Evolutionary conservation across 2,329 filamentous ascomycete genomes (phyloP).

Genomic region (Scedosporium aurantiacum): DNA sequence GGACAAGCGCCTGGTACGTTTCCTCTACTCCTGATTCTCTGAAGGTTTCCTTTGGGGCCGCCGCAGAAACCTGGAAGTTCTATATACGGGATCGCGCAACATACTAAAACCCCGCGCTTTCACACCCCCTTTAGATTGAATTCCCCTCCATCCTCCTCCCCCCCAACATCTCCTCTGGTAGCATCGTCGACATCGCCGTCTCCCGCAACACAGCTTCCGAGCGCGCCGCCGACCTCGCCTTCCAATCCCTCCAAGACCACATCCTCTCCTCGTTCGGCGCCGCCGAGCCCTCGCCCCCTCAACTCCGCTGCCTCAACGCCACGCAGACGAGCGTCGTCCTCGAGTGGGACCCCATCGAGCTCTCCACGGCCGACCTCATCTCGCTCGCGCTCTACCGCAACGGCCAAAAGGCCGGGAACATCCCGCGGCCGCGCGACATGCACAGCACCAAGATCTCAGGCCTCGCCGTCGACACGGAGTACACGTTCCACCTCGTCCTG

Average conservation of each 20-base stretch:
- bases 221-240: slow-evolving; percentile 59
- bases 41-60: neutral
- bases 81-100: no score
- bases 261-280: slow-evolving; percentile 83
- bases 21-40: neutral
- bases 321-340: slow-evolving; percentile 98
- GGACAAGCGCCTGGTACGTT: slow-evolving; percentile 78
- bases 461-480: slow-evolving; percentile 91
- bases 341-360: slow-evolving; percentile 91
- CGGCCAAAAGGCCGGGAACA: slow-evolving; percentile 90
- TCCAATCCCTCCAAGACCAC: slow-evolving; percentile 75
- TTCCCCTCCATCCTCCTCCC: slow-evolving; percentile 96
- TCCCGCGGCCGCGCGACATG: slow-evolving; percentile 77
- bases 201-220: slow-evolving; percentile 77
- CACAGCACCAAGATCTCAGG: slow-evolving; percentile 95
- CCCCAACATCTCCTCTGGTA: slow-evolving; percentile 87
- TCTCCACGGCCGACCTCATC: slow-evolving; percentile 84
- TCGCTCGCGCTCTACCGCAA: slow-evolving; percentile 89
- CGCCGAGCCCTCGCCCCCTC: slow-evolving; percentile 61
- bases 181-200: slow-evolving; percentile 96
- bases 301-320: slow-evolving; percentile 86
- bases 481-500: slow-evolving; percentile 85
- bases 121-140: slow-evolving; percentile 59
- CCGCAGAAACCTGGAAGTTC: no score
- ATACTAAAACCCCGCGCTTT: neutral